Percentiles rank a stretch among this genome's conserved stretches.
Conservation (phyloP, 257 asterid species). For the Capsicum pubescens region DNA sequence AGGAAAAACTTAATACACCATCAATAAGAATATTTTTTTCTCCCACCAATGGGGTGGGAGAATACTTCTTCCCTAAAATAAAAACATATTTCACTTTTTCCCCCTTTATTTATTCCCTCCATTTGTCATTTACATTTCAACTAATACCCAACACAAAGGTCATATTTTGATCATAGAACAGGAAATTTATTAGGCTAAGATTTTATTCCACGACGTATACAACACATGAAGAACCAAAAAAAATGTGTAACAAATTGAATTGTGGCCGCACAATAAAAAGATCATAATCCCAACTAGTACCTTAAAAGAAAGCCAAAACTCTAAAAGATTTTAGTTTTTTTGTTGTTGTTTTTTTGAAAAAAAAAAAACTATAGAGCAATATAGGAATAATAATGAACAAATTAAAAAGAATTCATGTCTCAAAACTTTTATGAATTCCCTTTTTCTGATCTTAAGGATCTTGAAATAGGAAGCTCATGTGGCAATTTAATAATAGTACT, state of each 20-base stretch:
- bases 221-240: not conserved
- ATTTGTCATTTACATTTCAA: too few species aligned
- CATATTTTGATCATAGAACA: not conserved
- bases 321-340: not conserved
- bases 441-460: constrained; percentile 41
- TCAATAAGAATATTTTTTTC: too few species aligned
- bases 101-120: too few species aligned
- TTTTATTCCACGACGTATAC: not conserved
- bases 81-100: too few species aligned
- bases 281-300: not conserved
- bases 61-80: too few species aligned
- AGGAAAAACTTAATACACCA: too few species aligned
- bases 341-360: too few species aligned
- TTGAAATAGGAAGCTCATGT: constrained; percentile 48
- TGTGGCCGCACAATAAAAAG: not conserved
- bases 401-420: not conserved
- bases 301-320: not conserved
- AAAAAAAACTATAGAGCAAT: not conserved
- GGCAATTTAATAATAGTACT: constrained; percentile 39
- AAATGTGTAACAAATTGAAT: not conserved
- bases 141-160: not conserved
- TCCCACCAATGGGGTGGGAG: too few species aligned
- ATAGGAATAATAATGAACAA: not conserved
- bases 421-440: not conserved
- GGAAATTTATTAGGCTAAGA: not conserved